A percentile compares a stretch with the other conserved stretches of the same genome.
Conservation (phyloP, 2,329 filamentous ascomycete genomes). For the Cladosporium sp. region DNA sequence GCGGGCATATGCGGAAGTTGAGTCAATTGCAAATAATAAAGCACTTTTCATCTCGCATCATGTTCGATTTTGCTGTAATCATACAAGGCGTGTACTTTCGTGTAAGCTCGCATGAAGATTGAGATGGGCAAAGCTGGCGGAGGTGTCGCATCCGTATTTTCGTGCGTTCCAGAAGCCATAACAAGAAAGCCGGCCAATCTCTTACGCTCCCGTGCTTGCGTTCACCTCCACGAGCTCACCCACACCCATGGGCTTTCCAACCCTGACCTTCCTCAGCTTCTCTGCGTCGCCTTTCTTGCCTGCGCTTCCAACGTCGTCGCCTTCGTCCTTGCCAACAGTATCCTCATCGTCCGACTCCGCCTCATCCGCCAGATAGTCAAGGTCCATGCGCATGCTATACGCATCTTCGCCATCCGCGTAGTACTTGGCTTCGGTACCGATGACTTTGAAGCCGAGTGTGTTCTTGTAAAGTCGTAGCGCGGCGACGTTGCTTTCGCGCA, state of each 20-base stretch:
- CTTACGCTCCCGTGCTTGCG: conserved; percentile 17
- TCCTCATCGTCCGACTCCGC: conserved; percentile 50
- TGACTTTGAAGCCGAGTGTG: conserved; percentile 83
- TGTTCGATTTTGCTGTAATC: background rate
- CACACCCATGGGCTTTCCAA: conserved; percentile 77
- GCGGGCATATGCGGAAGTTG: background rate
- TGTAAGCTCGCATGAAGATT: background rate
- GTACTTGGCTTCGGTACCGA: conserved; percentile 85
- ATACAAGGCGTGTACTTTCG: background rate
- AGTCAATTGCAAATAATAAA: background rate
- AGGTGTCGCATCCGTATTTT: background rate
- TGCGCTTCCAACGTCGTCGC: conserved; percentile 39
- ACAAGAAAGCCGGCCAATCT: background rate
- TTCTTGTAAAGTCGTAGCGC: conserved; percentile 90
- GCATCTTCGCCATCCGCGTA: conserved; percentile 98
- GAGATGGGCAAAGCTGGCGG: background rate
- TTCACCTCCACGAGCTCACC: conserved; percentile 65
- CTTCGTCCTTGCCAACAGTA: conserved; percentile 46
- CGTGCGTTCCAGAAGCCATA: background rate
- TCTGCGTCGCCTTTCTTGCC: conserved; percentile 38
- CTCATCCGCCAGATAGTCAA: conserved; percentile 58
- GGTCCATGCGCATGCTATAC: conserved; percentile 87
- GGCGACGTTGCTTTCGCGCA: conserved; percentile 88
- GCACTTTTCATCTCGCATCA: background rate
- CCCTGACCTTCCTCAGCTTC: conserved; percentile 79